These are phyloP conservation scores for Teratosphaeria viscida DNA, from an alignment of 2,329 filamentous ascomycete genomes.

Conservation along the genomic window DNA sequence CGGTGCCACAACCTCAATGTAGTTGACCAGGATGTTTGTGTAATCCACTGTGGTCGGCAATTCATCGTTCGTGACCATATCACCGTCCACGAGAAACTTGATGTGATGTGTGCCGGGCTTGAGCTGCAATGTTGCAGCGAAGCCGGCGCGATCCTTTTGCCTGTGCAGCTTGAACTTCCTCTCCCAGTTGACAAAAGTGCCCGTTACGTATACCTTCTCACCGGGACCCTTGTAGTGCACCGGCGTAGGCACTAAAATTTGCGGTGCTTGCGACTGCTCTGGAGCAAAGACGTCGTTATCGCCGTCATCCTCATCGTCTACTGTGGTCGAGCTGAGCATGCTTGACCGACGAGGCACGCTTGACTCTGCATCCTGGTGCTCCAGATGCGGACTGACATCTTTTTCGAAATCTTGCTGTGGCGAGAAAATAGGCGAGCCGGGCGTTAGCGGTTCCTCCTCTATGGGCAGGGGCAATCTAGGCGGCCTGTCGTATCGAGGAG, in stretches of 20 bases:
- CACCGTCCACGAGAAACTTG: constrained; percentile 88
- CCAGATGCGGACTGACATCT: constrained; percentile 44
- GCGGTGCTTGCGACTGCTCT: constrained; percentile 57
- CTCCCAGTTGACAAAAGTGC: constrained; percentile 96
- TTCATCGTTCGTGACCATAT: constrained; percentile 79
- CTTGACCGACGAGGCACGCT: constrained; percentile 45
- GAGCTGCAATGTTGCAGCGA: constrained; percentile 70
- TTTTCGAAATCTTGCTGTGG: constrained; percentile 34
- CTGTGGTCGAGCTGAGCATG: constrained; percentile 45
- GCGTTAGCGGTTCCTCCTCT: constrained; percentile 79
- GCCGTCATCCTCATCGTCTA: constrained; percentile 61
- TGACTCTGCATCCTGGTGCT: constrained; percentile 35
- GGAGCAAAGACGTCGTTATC: constrained; percentile 58
- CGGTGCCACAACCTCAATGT: constrained; percentile 63
- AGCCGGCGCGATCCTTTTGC: constrained; percentile 44
- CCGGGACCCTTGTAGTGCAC: constrained; percentile 65
- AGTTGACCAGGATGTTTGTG: constrained; percentile 96
- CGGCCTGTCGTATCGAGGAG: constrained; percentile 51
- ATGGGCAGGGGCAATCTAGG: constrained; percentile 87
- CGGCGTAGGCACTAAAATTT: constrained; percentile 57
- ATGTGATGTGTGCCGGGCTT: constrained; percentile 92
- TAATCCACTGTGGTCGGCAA: constrained; percentile 94
- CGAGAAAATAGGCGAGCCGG: constrained; percentile 78
- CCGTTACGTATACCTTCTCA: constrained; percentile 90
- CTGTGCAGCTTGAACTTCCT: constrained; percentile 79